A percentile compares a stretch with the other conserved stretches of the same genome.
These are phyloP conservation scores for Sporobolomyces phaffii DNA, from an alignment of 768 basidiomycete species.

Conservation along the genomic window DNA sequence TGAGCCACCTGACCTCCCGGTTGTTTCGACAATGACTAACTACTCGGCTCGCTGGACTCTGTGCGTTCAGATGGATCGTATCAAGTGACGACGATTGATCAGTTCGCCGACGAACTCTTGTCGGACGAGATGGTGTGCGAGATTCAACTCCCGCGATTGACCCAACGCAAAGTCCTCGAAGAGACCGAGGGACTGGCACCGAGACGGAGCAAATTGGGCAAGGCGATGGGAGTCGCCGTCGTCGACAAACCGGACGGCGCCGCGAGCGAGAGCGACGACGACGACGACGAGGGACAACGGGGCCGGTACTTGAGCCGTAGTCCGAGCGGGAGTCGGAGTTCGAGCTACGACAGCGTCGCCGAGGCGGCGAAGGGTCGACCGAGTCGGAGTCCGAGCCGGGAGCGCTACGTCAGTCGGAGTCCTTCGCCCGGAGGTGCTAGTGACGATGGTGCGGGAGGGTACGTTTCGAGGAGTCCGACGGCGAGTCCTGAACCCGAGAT, in stretches of 20 bases:
- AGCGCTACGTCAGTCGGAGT: slow-evolving; percentile 32
- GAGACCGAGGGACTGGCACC: slow-evolving; percentile 85
- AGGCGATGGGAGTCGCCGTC: slow-evolving; percentile 59
- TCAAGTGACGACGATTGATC: slow-evolving; percentile 78
- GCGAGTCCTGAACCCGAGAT: slow-evolving; percentile 23
- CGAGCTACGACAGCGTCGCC: slow-evolving; percentile 17
- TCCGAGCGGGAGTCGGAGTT: slow-evolving; percentile 29
- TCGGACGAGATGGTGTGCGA: slow-evolving; percentile 91
- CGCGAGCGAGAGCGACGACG: slow-evolving; percentile 61
- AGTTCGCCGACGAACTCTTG: slow-evolving; percentile 77
- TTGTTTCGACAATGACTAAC: neutral
- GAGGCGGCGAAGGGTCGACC: slow-evolving; percentile 44
- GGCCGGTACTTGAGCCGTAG: slow-evolving; percentile 22
- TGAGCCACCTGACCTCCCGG: neutral
- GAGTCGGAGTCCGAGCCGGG: slow-evolving; percentile 24
- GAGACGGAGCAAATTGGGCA: slow-evolving; percentile 75
- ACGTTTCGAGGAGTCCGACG: slow-evolving; percentile 32
- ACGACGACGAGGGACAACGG: slow-evolving; percentile 3
- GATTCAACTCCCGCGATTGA: slow-evolving; percentile 84
- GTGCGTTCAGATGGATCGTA: slow-evolving; percentile 66
- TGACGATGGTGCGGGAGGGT: slow-evolving; percentile 17
- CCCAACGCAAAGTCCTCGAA: slow-evolving; percentile 77
- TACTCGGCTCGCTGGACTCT: neutral
- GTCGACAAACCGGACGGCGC: slow-evolving; percentile 44
- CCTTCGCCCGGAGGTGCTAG: slow-evolving; percentile 22